Evolutionary conservation across 306 rosid species (phyloP).

Genomic region (Fagus sylvatica): DNA sequence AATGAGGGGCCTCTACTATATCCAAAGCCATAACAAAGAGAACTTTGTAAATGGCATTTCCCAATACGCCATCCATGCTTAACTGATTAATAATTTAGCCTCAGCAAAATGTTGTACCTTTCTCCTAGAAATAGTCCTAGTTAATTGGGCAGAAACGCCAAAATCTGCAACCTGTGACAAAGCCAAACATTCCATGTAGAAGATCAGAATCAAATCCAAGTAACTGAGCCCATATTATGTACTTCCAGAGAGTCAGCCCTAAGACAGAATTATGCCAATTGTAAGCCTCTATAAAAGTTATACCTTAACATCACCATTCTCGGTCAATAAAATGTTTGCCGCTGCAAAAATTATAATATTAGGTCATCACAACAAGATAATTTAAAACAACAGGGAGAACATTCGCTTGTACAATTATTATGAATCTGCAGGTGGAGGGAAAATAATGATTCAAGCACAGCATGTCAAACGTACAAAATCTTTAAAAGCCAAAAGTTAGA

Average conservation of each 20-base stretch:
- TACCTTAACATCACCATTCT: slow-evolving; percentile 98
- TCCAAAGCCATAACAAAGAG: slow-evolving; percentile 2
- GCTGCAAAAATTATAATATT: slow-evolving; percentile 65
- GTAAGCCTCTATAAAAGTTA: slow-evolving; percentile 20
- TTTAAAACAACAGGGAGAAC: slow-evolving; percentile 18
- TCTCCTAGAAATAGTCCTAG: slow-evolving; percentile 97
- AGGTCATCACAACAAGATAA: slow-evolving; percentile 34
- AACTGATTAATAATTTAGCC: slow-evolving; percentile 19
- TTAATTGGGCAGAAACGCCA: slow-evolving; percentile 98
- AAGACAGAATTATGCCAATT: slow-evolving; percentile 15
- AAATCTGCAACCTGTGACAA: slow-evolving; percentile 90
- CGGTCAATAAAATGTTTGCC: slow-evolving; percentile 89
- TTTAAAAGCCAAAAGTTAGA: not conserved
- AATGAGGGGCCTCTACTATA: slow-evolving; percentile 8
- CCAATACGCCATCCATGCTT: slow-evolving; percentile 18
- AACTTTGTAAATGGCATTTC: not conserved
- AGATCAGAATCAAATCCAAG: slow-evolving; percentile 30
- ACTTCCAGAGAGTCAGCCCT: slow-evolving; percentile 20
- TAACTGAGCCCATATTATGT: slow-evolving; percentile 25
- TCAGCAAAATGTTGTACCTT: slow-evolving; percentile 57
- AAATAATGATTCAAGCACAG: not conserved
- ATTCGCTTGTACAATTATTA: not conserved
- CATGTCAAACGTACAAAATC: not conserved
- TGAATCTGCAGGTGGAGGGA: slow-evolving; percentile 11
- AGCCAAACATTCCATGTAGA: slow-evolving; percentile 33